phyloP scores from a whole-genome alignment of 345 rosid species.

The Camelina neglecta region DNA sequence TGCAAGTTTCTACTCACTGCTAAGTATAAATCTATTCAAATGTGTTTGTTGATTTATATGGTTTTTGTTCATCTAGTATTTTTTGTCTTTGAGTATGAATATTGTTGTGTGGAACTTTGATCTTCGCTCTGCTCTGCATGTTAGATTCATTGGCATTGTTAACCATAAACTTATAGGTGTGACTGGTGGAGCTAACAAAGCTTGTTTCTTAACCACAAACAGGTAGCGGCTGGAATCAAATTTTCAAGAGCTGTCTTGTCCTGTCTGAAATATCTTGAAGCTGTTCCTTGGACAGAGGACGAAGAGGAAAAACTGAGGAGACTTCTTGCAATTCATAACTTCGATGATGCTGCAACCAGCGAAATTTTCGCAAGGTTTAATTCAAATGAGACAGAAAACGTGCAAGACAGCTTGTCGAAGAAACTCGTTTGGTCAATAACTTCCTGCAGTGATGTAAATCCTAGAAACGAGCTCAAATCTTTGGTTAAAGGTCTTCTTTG shows the following conservation, averaged over 20 bases:
- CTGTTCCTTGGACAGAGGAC: conserved; percentile 96
- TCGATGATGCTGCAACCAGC: conserved; percentile 58
- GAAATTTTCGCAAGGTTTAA: conserved; percentile 74
- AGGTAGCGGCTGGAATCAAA: conserved; percentile 81
- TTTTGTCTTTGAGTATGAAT: neutral
- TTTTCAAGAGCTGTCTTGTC: conserved; percentile 67
- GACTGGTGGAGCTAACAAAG: conserved; percentile 35
- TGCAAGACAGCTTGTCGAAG: conserved; percentile 61
- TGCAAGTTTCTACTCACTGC: neutral
- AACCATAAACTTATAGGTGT: neutral
- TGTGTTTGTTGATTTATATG: neutral
- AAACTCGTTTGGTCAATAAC: conserved; percentile 79
- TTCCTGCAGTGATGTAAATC: conserved; percentile 59
- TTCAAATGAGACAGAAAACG: conserved; percentile 46
- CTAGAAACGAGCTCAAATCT: conserved; percentile 82
- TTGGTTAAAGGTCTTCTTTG: conserved; percentile 82
- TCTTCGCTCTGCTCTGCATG: neutral
- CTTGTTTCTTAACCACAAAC: conserved; percentile 30
- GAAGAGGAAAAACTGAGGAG: conserved; percentile 87
- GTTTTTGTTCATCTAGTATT: neutral
- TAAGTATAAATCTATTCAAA: neutral
- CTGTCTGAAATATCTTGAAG: conserved; percentile 86
- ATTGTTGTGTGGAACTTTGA: neutral
- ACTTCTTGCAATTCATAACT: conserved; percentile 58
- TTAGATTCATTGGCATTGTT: conserved; percentile 9